Base-by-base conservation (phyloP, 495 filamentous ascomycete species). In the Xylaria bambusicola region DNA sequence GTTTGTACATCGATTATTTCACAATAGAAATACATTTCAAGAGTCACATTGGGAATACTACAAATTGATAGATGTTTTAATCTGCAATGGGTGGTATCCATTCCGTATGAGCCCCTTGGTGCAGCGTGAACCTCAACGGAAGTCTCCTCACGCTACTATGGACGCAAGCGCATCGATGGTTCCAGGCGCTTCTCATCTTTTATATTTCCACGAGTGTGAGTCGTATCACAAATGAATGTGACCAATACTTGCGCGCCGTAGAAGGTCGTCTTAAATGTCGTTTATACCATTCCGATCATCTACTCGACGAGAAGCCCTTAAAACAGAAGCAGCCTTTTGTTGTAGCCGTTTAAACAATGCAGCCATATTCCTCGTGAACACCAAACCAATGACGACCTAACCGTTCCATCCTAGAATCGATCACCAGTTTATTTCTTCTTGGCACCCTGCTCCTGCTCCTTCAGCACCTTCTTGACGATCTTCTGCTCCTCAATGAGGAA, bases 401-500 rank as follows among this genome's bases (percentile, higher is more conserved):
- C 62, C 66, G 49, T 64, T 68, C 63, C 68, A 68, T 66, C 63
- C 68, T 62, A 44, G 61, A 62, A 59, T 71, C 61, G 51, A 47
- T 53, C 59, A 55, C 56, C 44, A 60, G 52, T 69, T 68, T 80
- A 84, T 81, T 90, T 90, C 89, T 95, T 96, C 82, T 93, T 89
- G 65, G 75, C 67, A 81, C 88, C 82, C 66, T 73, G 65, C 70
- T 64, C 75, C 69, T 81, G 78, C 75, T 97, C 92, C 86, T 95
- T 93, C 77, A 96, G 86, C 70, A 98, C 94, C 89, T 98, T 98
- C 91, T 99, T 98, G 80, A 99, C 95, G 68, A 99, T 97, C 91
- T 98, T 98, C 84, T 99, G 94, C 86, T 99, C 94, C 84, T 98
- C 94, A 66, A 98, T 97, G 81, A 98, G 81, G 87, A 97, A 98